Base-by-base conservation (phyloP, 805 yeast species). In the Kazachstania kunashirensis region DNA sequence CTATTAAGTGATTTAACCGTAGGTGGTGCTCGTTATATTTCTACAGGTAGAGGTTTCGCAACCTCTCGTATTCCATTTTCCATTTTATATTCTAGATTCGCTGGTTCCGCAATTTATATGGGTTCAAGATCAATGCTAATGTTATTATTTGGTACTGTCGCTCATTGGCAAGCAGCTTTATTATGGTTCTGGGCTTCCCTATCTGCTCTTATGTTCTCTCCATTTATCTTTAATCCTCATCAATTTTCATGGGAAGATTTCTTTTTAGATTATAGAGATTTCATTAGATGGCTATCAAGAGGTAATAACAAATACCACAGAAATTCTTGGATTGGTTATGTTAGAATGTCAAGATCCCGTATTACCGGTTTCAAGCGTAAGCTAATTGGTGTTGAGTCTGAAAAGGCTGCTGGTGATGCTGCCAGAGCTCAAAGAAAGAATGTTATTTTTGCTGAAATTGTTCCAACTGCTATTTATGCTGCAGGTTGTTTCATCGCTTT, bases 111-210 rank as follows among this genome's bases (percentile, higher is more conserved):
- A 26, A 81, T 82, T 59, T 82, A 82, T 61, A 73, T 79, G 78
- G 94, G 94, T 64, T 79, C 84, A 15, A 76, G 88, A 68, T 73
- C 77, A 34, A 67, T 79, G 73, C 57, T 82, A 57, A 75, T 81
- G 70, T 68, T 81, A 45, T 59, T 79, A 43, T 79, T 79, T 44
- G 85, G 83, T 53, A 73, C 86, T 14, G 75, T 77, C 49, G 71
- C 86, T 20, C 77, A 76, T 53, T 82, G 97, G 97, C 94, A 84
- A 65, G 81, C 95, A 17, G 84, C 96, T 29, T 69, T 92, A 50
- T 63, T 89, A 45, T 92, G 96, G 96, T 92, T 92, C 76, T 92
- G 97, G 96, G 80, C 92, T 41, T 81, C 95, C 14, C 68, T 86
- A 50, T 70, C 86, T 33, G 84, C 97, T 3, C 71, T 92, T 66